A percentile compares a stretch with the other conserved stretches of the same genome.
Conservation (phyloP, 2,329 filamentous ascomycete genomes). For the Claviceps citrina region DNA sequence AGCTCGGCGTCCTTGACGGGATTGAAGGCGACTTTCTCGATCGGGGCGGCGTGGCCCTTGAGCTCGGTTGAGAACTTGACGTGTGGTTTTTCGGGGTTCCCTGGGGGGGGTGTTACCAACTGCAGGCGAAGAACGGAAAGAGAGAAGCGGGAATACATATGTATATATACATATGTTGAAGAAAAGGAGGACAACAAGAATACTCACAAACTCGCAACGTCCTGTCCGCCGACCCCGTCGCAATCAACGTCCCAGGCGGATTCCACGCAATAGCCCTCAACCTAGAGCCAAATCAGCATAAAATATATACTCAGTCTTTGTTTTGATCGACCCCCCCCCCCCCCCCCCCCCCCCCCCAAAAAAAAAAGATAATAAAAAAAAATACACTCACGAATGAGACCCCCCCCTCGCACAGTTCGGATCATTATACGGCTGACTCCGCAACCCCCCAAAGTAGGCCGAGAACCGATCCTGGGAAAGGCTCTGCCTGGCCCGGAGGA, state of each 20-base stretch:
- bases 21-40: slow-evolving; percentile 67
- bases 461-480: slow-evolving; percentile 58
- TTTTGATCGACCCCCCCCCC: too few relatives aligned
- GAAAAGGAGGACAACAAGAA: not conserved
- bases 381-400: slow-evolving; percentile 38
- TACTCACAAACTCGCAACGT: slow-evolving; percentile 53
- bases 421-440: slow-evolving; percentile 58
- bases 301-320: too few relatives aligned
- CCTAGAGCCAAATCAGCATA: slow-evolving; percentile 23
- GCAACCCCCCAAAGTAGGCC: slow-evolving; percentile 48
- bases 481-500: slow-evolving; percentile 33
- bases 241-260: slow-evolving; percentile 66
- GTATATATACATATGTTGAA: too few relatives aligned
- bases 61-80: slow-evolving; percentile 63
- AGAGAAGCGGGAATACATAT: not conserved
- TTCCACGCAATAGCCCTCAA: slow-evolving; percentile 81
- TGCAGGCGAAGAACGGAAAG: not conserved
- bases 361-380: not conserved
- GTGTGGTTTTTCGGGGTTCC: slow-evolving; percentile 63
- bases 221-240: slow-evolving; percentile 59
- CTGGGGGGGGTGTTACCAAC: slow-evolving; percentile 17
- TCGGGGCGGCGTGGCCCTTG: slow-evolving; percentile 46
- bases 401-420: slow-evolving; percentile 37
- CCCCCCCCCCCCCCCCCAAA: not conserved
- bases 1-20: slow-evolving; percentile 63